phyloP scores from a whole-genome alignment of 2,329 filamentous ascomycete species.

The Scedosporium minutisporum region DNA sequence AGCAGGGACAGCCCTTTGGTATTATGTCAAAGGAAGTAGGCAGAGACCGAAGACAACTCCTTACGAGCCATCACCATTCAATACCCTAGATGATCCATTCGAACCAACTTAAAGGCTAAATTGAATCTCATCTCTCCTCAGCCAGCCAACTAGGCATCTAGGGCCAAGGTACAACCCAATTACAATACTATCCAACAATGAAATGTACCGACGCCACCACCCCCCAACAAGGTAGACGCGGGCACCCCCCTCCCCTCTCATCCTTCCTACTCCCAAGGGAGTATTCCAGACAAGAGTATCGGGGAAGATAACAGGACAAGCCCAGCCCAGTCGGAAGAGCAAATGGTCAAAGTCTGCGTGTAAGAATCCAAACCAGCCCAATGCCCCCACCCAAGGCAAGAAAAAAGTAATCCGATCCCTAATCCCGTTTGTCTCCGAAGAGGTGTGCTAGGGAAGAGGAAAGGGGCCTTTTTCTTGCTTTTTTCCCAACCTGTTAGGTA shows the following conservation, averaged over 20 bases:
- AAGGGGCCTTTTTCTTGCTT: slow-evolving; percentile 12
- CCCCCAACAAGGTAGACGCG: slow-evolving; percentile 21
- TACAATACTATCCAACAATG: background rate
- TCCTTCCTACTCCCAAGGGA: background rate
- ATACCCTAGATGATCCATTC: too few species aligned
- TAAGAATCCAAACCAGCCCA: slow-evolving; percentile 6
- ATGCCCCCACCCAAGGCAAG: background rate
- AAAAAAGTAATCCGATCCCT: slow-evolving; percentile 22
- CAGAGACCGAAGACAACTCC: too few species aligned
- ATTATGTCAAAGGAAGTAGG: too few species aligned
- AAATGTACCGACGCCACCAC: slow-evolving; percentile 33
- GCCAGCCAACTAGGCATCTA: too few species aligned
- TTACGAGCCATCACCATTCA: too few species aligned
- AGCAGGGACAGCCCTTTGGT: too few species aligned
- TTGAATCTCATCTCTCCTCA: too few species aligned
- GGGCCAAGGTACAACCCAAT: background rate
- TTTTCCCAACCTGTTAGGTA: slow-evolving; percentile 9
- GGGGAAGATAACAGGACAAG: slow-evolving; percentile 24
- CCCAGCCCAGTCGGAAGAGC: slow-evolving; percentile 24
- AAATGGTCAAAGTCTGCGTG: slow-evolving; percentile 29
- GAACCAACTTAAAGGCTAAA: too few species aligned
- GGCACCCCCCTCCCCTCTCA: slow-evolving; percentile 16
- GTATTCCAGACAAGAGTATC: background rate
- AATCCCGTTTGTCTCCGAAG: slow-evolving; percentile 16
- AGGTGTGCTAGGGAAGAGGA: background rate